Evolutionary conservation across 1,284 basidiomycete genomes (phyloP), one percentile per base, ranked within the genome.

Genomic region (Wolfiporia cocos): DNA sequence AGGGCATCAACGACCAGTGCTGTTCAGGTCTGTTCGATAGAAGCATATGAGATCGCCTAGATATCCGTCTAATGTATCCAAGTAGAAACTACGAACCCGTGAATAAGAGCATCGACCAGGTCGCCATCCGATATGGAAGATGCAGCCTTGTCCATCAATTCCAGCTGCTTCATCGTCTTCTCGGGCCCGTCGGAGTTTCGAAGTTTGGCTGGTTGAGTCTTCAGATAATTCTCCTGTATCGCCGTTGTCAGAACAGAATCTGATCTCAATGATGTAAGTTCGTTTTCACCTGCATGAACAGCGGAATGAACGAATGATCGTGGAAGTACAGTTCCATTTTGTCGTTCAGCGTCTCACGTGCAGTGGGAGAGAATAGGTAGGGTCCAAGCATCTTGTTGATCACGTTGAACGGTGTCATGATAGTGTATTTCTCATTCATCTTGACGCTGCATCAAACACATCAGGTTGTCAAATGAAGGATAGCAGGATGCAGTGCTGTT

Each of bases 321-420:
- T 97, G 92, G 67, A 98, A 99, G 65, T 98, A 99, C 48, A 91
- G 66, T 50, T 98, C 94, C 68, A 96, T 89, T 69, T 97, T 97
- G 54, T 98, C 92, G 36, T 77, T 81, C 6, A 99, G 69, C 0
- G 86, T 85, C 61, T 93, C 84, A 39, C 84, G 76, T 36, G 83
- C 80, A 0, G 87, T 95, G 14, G 75, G 61, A 3, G 88, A 86
- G 65, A 95, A 99, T 49, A 92, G 71, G 55, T 95, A 91, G 3
- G 94, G 93, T 5, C 90, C 88, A 4, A 92, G 74, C 41, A 99
- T 74, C 62, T 90, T 91, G 48, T 81, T 76, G 18, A 85, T 87
- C 41, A 96, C 78, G 46, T 87, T 87, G 64, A 94, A 96, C 1
- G 93, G 93, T 20, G 86, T 91, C 73, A 95, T 76, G 36, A 96